Conservation (phyloP, 768 basidiomycete species). For the Pulveroboletus sp. region DNA sequence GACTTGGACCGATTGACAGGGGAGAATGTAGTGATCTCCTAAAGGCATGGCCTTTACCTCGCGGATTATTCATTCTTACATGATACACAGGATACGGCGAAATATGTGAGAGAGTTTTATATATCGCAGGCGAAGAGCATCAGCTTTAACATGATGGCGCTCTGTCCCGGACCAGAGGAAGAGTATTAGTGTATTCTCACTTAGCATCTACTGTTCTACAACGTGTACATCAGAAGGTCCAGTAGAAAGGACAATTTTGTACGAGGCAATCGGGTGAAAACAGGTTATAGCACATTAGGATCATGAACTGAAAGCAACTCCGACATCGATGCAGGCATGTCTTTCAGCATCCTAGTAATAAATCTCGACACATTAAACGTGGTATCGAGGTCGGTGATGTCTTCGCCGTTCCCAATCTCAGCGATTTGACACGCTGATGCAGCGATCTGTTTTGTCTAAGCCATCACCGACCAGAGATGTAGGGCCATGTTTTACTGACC, state of each 20-base stretch:
- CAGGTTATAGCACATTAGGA: neutral
- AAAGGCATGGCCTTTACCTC: conserved; percentile 33
- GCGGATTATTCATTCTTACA: neutral
- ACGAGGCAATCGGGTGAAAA: neutral
- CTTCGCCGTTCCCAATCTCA: conserved; percentile 32
- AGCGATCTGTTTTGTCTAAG: conserved; percentile 21
- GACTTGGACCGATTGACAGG: conserved; percentile 76
- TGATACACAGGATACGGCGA: conserved; percentile 40
- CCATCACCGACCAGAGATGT: neutral
- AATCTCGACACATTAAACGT: conserved; percentile 30
- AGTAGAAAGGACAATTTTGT: neutral
- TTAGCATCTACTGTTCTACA: conserved; percentile 1
- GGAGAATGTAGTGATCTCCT: conserved; percentile 60
- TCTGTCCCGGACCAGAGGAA: conserved; percentile 31
- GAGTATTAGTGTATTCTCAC: conserved; percentile 6
- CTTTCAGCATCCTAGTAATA: conserved; percentile 28
- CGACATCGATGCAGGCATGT: conserved; percentile 29
- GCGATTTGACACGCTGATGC: conserved; percentile 29
- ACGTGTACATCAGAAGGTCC: neutral
- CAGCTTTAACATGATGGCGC: conserved; percentile 46
- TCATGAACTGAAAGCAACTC: conserved; percentile 22
- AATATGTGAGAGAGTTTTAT: conserved; percentile 41
- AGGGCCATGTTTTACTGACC: conserved; percentile 11
- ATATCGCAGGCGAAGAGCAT: conserved; percentile 36
- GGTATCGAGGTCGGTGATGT: conserved; percentile 30